Evolutionary conservation across 495 filamentous ascomycete genomes (phyloP), one percentile per base, ranked within the genome.

Genomic region (Penicillium longicatenatum): DNA sequence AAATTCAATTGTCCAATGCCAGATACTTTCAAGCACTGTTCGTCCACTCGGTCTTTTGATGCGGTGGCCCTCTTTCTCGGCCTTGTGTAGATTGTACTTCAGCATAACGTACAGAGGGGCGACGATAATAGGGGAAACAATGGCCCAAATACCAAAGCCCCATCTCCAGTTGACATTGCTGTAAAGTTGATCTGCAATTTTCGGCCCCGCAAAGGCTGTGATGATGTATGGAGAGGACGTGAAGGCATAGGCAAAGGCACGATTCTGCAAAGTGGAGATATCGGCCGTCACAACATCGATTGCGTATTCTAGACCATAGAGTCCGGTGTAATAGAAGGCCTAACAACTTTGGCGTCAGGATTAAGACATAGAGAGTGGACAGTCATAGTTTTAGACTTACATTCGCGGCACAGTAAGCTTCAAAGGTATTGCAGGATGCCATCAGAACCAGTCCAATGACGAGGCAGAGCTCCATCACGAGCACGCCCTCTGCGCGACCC

Each of bases 271-370:
- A 10, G 70, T 69, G 0, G 85, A 83, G 0, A 79, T 82, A 63
- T 88, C 85, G 61, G 85, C 84, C 45, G 82, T 79, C 65, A 86
- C 79, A 60, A 85, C 68, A 48, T 68, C 70, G 9, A 83, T 68
- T 9, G 71, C 63, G 71, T 82, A 84, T 30, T 65, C 71, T 29
- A 84, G 61, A n/a, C 79, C 81, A 59, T 80, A 81, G 66, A 79
- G 62, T 10, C 79, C 79, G 37, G 77, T 64, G 48, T 67, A 66
- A 50, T 78, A 82, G 60, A 82, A 75, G 50, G 82, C 77, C 64
- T 78, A 33, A 10, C 2, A 55, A 14, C 14, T 33, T 6, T 5
- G 7, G 4, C 20, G 41, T 37, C n/a, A 51, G 26, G 16, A 5
- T 35, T 22, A 17, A 16, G 22, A 39, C 2, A 21, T 6, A 1